Evolutionary conservation across 2,329 filamentous ascomycete species (phyloP), one percentile per base, ranked within the genome.

Genomic region (Pseudogymnoascus sp.): DNA sequence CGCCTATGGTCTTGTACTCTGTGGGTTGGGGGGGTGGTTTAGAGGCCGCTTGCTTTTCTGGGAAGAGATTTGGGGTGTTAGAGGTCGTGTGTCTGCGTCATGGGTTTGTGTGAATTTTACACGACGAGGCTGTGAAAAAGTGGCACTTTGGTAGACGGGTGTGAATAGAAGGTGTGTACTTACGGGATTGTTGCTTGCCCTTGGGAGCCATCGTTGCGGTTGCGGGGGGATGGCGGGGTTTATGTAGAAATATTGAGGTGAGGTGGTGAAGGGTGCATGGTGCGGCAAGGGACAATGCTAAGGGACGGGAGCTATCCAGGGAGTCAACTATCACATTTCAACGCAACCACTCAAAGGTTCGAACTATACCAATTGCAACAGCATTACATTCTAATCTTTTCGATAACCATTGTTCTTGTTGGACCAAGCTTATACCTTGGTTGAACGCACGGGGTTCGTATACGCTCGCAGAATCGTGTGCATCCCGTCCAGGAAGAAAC

Each of bases 181-280:
- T 67, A 72, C 70, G 31, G 31, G 62, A 63, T 64, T 70, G 40
- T 35, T 63, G 69, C 31, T 68, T 64, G 36, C 64, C 26, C 61
- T 70, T 71, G 59, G 71, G 71, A 50, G 69, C 68, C 71, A 71
- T 71, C 61, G 53, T 68, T 53, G 57, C 40, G 38, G 47, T 35
- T 59, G 64, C 62, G 63, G 66, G 63, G 63, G 67, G 65, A 64
- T 44, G 28, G 40, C 28, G 17, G 61, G 47, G 61, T 64, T 62
- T 59, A 36, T 33, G 28, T 36, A 59, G 53, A 21, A 33, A 21
- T 31, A 59, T 59, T 33, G 53, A 33, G 53, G 53, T 33, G 53
- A 47, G 42, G 42, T 47, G 42, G 21, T 13, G 42, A 19, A 47
- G 11, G 42, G 5, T 13, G 42, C 9, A 21, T 26, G 13, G 21